Evolutionary conservation across 73 alveolate species (phyloP).

Genomic region (Tetrahymena borealis): DNA sequence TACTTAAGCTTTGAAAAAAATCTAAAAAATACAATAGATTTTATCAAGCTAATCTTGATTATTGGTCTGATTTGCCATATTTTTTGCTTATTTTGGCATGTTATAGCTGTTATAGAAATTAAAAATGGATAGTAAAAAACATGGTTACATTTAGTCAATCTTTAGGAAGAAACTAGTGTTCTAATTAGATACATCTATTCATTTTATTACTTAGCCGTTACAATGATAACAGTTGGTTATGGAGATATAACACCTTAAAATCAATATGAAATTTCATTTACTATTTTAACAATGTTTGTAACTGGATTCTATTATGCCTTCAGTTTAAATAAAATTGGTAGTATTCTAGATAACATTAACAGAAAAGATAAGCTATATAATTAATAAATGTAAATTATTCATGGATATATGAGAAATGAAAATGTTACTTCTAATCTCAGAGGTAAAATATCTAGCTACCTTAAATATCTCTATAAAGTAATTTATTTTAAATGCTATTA

Average conservation of each 20-base stretch:
- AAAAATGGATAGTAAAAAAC: neutral
- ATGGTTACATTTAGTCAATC: neutral
- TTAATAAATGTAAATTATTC: neutral
- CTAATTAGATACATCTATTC: conserved; percentile 9
- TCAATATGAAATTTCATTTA: conserved; percentile 52
- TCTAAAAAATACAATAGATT: neutral
- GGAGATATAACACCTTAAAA: conserved; percentile 79
- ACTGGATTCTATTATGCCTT: conserved; percentile 33
- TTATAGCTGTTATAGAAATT: neutral
- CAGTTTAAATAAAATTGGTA: conserved; percentile 27
- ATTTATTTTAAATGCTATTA: too few species aligned
- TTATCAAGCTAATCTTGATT: neutral
- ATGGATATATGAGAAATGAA: neutral
- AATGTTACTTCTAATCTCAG: neutral
- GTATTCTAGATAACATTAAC: conserved; percentile 17
- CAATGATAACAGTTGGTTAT: conserved; percentile 83
- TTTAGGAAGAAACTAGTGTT: neutral
- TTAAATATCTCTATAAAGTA: neutral
- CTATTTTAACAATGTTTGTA: conserved; percentile 67
- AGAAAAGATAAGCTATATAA: neutral
- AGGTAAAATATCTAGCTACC: neutral
- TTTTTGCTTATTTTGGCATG: neutral
- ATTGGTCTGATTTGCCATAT: neutral
- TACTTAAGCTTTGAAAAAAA: neutral
- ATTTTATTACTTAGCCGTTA: conserved; percentile 69